Conservation (phyloP, 2,329 filamentous ascomycete species). For the Rhinocladiella similis region DNA sequence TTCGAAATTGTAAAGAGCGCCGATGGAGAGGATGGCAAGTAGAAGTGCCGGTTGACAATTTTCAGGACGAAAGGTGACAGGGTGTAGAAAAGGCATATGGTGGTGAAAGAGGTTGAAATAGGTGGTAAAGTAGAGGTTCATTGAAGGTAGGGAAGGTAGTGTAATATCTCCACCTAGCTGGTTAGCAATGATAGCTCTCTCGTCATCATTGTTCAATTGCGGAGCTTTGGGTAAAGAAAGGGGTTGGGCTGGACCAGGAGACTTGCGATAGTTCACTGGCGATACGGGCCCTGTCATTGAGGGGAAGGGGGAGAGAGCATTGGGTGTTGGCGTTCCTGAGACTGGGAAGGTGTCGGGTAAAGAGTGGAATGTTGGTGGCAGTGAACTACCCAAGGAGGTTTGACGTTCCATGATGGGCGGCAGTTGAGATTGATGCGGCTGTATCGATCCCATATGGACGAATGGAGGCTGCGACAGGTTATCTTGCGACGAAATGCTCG, state of each 20-base stretch:
- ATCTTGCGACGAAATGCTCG: slow-evolving; percentile 67
- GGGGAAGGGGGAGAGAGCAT: slow-evolving; percentile 71
- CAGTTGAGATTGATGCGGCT: slow-evolving; percentile 62
- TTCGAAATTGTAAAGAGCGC: slow-evolving; percentile 93
- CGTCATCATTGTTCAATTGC: slow-evolving; percentile 79
- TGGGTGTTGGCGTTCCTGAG: slow-evolving; percentile 68
- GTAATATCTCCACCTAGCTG: slow-evolving; percentile 87
- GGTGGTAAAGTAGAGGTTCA: slow-evolving; percentile 91
- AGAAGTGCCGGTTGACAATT: slow-evolving; percentile 79
- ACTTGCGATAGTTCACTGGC: slow-evolving; percentile 68
- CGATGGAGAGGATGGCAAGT: slow-evolving; percentile 89
- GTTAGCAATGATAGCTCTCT: slow-evolving; percentile 82
- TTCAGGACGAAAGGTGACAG: slow-evolving; percentile 81
- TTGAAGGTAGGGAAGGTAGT: slow-evolving; percentile 72
- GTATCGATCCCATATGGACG: slow-evolving; percentile 57
- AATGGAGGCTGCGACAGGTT: slow-evolving; percentile 61
- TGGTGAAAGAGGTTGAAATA: slow-evolving; percentile 98
- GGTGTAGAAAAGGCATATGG: slow-evolving; percentile 92
- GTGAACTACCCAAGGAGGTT: slow-evolving; percentile 57
- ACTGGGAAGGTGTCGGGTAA: slow-evolving; percentile 71
- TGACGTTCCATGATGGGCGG: slow-evolving; percentile 69
- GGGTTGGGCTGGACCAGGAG: slow-evolving; percentile 67
- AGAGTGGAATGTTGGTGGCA: slow-evolving; percentile 67
- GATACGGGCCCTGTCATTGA: slow-evolving; percentile 68
- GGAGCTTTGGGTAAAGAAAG: slow-evolving; percentile 70